Evolutionary conservation across 192 early-diverging fungal species (phyloP), one percentile per base, ranked within the genome.

Genomic region (Spizellomyces sp.): DNA sequence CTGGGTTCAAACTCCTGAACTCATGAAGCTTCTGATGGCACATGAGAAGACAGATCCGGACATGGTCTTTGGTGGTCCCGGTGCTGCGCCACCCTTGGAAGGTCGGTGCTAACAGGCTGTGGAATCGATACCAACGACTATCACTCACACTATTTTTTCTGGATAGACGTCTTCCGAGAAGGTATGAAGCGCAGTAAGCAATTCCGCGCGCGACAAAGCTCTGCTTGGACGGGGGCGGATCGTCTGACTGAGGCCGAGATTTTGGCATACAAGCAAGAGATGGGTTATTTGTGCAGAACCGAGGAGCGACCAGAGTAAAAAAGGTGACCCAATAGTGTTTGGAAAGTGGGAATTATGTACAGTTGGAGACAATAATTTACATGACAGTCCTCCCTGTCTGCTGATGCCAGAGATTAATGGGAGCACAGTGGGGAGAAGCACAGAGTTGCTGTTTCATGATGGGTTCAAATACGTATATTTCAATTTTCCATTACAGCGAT

Each of bases 151-250:
- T 69, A 4, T 69, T 22, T n/a, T 5, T 60, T 60, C 27, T 36
- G 27, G 27, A 27, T 45, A 74, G 73, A 74, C 19, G 73, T 74
- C 9, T 74, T 74, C 47, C 14, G 54, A 19, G 73, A 69, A 45
- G 70, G 70, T 27, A 63, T 72, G 61, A 59, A 19, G 43, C 19
- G 48, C 8, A 73, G 67, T 41, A 60, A 67, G 43, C 58, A 46
- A 6, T 47, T 50, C 8, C 54, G 55, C 15, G 66, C 73, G n/a
- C 43, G 67, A 17, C 15, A 27, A 19, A 54, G 50, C 45, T 59
- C 73, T 19, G 66, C 55, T 10, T 74, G 41, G 12, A 69, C 66
- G 46, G 66, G 66, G 5, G 22, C 27, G 27, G 73, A 74, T 46
- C 15, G 44, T 10, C 48, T 74, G 17, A 60, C 73, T 9, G 55